phyloP scores from a whole-genome alignment of 1,284 basidiomycete species.

The Malassezia sp. region DNA sequence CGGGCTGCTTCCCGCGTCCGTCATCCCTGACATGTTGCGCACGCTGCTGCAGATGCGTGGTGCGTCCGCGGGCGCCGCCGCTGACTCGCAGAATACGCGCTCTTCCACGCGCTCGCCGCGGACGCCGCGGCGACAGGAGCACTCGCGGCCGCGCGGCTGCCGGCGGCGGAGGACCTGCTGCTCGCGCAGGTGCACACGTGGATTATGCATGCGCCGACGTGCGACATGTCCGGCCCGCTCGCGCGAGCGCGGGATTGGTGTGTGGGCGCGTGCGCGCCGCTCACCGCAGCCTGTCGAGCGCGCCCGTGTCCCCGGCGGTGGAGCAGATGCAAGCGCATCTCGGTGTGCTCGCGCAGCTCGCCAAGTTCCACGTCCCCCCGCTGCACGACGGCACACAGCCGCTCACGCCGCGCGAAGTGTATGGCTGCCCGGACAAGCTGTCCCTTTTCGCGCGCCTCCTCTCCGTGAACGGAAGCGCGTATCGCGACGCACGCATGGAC shows the following conservation, averaged over 20 bases:
- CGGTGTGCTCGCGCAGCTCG: conserved; percentile 1
- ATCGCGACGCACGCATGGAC: conserved; percentile 9
- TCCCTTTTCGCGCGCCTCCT: conserved; percentile 9
- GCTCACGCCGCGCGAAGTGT: conserved; percentile 9
- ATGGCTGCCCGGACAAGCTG: conserved; percentile 3
- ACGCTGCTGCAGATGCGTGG: not conserved
- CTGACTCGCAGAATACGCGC: not conserved
- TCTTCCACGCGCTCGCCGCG: not conserved
- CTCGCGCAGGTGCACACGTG: conserved; percentile 4
- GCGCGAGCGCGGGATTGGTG: conserved; percentile 4
- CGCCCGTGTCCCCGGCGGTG: conserved; percentile 3
- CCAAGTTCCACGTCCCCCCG: not conserved
- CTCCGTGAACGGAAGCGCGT: conserved; percentile 5
- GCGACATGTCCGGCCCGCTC: conserved; percentile 8
- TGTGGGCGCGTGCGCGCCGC: no score
- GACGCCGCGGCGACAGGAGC: not conserved
- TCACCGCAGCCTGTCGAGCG: conserved; percentile 3
- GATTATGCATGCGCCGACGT: conserved; percentile 8
- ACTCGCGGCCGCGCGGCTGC: not conserved
- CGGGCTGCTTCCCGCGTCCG: not conserved
- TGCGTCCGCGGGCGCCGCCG: no score
- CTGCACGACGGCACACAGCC: not conserved
- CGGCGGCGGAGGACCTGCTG: conserved; percentile 5
- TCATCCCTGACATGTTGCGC: conserved; percentile 1
- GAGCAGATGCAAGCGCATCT: not conserved